Evolutionary conservation across 495 filamentous ascomycete genomes (phyloP), one percentile per base, ranked within the genome.

Genomic region (Aspergillus haitiensis): DNA sequence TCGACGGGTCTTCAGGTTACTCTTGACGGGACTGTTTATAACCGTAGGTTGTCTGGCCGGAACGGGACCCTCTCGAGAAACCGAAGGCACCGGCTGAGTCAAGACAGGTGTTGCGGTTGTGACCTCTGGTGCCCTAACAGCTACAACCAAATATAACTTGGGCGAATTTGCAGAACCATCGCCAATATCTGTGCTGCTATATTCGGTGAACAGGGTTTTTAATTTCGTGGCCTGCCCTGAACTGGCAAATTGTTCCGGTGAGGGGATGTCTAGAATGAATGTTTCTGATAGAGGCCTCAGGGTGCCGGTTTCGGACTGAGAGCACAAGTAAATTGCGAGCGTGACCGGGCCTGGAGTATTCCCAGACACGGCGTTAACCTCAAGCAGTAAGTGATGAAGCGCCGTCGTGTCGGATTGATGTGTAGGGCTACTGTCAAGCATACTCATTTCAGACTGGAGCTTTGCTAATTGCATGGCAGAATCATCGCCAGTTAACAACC

Each of bases 361-460:
- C 18, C 90, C 90, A 7, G 85, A 84, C 57, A 97, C 86, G 12
- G 85, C 84, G 63, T 87, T 93, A 57, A 96, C 82, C 63, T 96
- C 90, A 12, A 97, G 78, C 57, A 96, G 78, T 5, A 99, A 70
- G 70, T 99, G 93, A 70, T 97, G 88, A 39, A 95, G 74, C 13
- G 87, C 83, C 5, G 89, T 82, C 21, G 82, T 77, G 66, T 98
- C 94, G 9, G 84, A 77, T 16, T 81, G 73, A 7, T 78, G 74
- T 6, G 79, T 80, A 5, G 92, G 92, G 27, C 86, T 83, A 63
- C 87, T 87, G 55, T 96, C 89, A 12, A 99, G 81, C 68, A 98
- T 82, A 69, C 91, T 95, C 94, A 99, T 99, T 62, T 89, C 86
- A 5, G 93, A 93, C 75, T 99, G 94, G 49, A 97, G 79, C 65